These are phyloP conservation scores for Suhomyces sp. DNA, from an alignment of 805 yeast species.

Conservation along the genomic window DNA sequence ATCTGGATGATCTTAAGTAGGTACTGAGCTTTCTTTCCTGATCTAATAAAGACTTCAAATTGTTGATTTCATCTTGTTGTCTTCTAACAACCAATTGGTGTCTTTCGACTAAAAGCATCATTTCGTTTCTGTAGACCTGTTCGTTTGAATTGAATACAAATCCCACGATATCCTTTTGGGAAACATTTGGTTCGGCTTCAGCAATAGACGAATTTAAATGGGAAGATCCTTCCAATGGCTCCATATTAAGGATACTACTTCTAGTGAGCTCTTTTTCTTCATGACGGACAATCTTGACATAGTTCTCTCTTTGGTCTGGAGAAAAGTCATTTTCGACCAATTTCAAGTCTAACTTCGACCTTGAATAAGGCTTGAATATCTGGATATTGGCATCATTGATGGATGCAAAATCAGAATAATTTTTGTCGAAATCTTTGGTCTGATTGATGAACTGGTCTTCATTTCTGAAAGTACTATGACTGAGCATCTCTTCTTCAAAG, in stretches of 20 bases:
- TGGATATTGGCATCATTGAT: slow-evolving; percentile 16
- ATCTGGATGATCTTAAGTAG: neutral
- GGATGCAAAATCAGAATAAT: slow-evolving; percentile 10
- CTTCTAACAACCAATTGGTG: slow-evolving; percentile 21
- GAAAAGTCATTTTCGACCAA: slow-evolving; percentile 4
- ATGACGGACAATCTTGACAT: neutral
- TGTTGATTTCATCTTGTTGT: slow-evolving; percentile 27
- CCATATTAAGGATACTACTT: neutral
- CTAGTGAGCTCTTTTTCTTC: neutral
- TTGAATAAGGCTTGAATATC: slow-evolving; percentile 12
- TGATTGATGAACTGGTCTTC: slow-evolving; percentile 8
- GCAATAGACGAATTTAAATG: too few relatives aligned
- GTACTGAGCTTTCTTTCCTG: slow-evolving; percentile 23
- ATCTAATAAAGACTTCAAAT: slow-evolving; percentile 20
- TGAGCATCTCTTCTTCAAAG: slow-evolving; percentile 14
- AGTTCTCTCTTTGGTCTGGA: neutral
- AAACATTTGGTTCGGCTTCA: neutral
- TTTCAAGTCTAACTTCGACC: slow-evolving; percentile 5
- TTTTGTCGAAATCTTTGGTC: slow-evolving; percentile 7
- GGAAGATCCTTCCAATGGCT: neutral
- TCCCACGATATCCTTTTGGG: slow-evolving; percentile 1
- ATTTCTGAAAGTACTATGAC: slow-evolving; percentile 17
- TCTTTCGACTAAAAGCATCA: slow-evolving; percentile 22
- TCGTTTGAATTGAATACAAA: slow-evolving; percentile 6
- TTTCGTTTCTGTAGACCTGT: slow-evolving; percentile 20